phyloP scores from a whole-genome alignment of 495 filamentous ascomycete genomes.

The Alectoria sarmentosa region DNA sequence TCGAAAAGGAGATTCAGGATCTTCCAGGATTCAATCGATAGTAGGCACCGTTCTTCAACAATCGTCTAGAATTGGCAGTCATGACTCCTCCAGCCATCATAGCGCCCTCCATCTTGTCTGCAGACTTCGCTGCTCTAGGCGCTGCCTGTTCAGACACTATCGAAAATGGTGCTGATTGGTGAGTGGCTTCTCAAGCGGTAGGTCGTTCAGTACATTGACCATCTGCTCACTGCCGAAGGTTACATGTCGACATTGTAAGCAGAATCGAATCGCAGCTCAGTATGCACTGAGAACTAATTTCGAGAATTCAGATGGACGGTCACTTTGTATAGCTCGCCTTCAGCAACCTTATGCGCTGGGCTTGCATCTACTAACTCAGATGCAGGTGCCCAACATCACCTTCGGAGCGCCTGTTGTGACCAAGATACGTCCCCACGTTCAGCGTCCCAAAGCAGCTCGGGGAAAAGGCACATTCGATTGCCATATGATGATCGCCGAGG shows the following conservation, averaged over 20 bases:
- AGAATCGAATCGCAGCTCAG: background rate
- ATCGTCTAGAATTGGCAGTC: conserved; percentile 12
- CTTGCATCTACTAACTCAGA: background rate
- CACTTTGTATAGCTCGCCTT: conserved; percentile 56
- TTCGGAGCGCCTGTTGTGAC: conserved; percentile 92
- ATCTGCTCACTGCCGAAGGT: conserved; percentile 16
- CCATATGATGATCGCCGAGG: conserved; percentile 99
- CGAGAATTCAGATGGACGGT: conserved; percentile 65
- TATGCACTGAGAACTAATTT: conserved; percentile 6
- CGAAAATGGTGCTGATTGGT: conserved; percentile 71
- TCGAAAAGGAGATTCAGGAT: background rate
- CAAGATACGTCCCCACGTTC: conserved; percentile 81
- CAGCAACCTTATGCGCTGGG: background rate
- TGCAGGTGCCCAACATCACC: conserved; percentile 78
- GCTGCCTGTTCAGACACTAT: conserved; percentile 79
- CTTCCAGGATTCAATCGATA: background rate
- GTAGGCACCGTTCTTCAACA: background rate
- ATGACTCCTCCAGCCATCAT: conserved; percentile 93
- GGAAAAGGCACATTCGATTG: conserved; percentile 94
- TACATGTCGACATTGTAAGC: conserved; percentile 45
- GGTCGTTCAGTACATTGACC: background rate
- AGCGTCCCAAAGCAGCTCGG: conserved; percentile 46
- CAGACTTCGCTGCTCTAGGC: conserved; percentile 85
- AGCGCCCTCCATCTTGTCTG: conserved; percentile 92
- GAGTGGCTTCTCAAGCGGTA: conserved; percentile 22